phyloP scores from a whole-genome alignment of 345 rosid genomes.

The Trapa bicornis region DNA sequence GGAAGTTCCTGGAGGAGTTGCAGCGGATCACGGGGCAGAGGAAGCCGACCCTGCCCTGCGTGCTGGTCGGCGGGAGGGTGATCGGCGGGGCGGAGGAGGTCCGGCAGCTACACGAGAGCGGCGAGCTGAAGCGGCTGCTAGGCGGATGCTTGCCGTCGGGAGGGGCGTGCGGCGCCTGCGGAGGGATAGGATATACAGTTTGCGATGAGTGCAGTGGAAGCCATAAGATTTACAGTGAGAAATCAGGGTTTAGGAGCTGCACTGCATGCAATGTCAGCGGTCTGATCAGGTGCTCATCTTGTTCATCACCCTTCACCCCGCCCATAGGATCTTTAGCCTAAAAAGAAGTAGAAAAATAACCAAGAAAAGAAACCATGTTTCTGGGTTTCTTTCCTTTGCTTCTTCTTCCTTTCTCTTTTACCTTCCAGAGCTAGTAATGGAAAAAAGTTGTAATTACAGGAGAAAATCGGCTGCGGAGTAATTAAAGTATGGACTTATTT shows the following conservation, averaged over 20 bases:
- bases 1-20: constrained; percentile 38
- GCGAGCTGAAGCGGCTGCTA: constrained; percentile 24
- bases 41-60: constrained; percentile 17
- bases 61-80: constrained; percentile 22
- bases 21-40: constrained; percentile 25
- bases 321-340: constrained; percentile 5
- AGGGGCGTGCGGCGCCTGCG: constrained; percentile 20
- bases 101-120: constrained; percentile 22
- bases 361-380: too few relatives aligned
- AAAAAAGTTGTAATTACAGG: neutral
- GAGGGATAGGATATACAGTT: constrained; percentile 26
- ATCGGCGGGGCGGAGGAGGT: constrained; percentile 29
- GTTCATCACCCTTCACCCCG: constrained; percentile 16
- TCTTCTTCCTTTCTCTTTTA: neutral
- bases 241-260: constrained; percentile 26
- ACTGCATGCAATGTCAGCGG: constrained; percentile 28
- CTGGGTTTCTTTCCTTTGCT: neutral
- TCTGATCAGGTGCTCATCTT: constrained; percentile 25
- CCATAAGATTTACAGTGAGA: constrained; percentile 33
- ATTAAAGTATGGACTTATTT: neutral
- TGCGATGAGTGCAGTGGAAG: constrained; percentile 33
- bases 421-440: neutral
- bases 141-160: constrained; percentile 10
- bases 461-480: neutral
- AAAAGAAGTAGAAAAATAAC: neutral